phyloP scores from a whole-genome alignment of 2,329 filamentous ascomycete species.

The Torrubiella hemipterigena region DNA sequence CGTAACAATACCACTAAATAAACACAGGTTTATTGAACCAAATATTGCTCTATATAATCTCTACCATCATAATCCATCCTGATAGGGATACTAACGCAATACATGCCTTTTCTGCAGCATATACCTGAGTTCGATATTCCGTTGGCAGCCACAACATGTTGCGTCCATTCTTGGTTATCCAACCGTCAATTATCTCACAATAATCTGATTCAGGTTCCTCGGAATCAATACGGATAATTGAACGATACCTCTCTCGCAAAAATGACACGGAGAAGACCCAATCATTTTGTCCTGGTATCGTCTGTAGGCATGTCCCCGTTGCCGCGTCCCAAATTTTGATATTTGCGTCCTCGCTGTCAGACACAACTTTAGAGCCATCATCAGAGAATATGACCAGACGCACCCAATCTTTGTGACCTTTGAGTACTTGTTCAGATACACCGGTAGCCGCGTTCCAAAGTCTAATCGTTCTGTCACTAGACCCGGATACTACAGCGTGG shows the following conservation, averaged over 20 bases:
- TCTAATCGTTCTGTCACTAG: too few relatives aligned
- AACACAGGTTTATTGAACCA: too few relatives aligned
- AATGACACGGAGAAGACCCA: background rate
- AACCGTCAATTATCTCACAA: background rate
- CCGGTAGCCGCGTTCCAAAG: too few relatives aligned
- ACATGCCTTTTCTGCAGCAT: too few relatives aligned
- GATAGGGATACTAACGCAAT: too few relatives aligned
- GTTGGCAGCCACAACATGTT: background rate
- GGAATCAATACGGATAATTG: background rate
- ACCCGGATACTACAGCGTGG: too few relatives aligned
- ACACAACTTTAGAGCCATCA: background rate
- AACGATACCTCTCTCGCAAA: background rate
- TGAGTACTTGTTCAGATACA: too few relatives aligned
- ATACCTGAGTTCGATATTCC: background rate
- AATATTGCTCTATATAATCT: too few relatives aligned
- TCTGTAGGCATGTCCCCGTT: background rate
- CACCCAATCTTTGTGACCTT: background rate
- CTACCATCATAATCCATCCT: too few relatives aligned
- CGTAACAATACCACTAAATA: too few relatives aligned
- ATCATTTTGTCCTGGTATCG: background rate
- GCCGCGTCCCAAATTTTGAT: background rate
- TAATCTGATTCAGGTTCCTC: too few relatives aligned
- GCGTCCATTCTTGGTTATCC: background rate
- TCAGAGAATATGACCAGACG: background rate
- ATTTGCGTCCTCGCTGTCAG: background rate